phyloP scores from a whole-genome alignment of 306 rosid genomes.

The Lathyrus tuberosus region DNA sequence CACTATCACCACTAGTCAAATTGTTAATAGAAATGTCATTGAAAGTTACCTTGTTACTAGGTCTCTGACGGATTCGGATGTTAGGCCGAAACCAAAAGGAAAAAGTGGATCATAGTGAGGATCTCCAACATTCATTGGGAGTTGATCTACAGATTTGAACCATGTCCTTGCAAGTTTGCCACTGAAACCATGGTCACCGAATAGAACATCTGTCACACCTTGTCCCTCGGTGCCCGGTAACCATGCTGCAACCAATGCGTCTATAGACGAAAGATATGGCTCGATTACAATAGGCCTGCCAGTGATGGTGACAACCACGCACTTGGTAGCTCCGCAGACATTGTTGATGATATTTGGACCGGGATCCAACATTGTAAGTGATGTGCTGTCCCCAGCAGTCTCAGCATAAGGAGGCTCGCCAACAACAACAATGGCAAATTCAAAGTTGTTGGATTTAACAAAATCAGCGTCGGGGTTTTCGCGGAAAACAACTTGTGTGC shows the following conservation, averaged over 20 bases:
- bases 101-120: slow-evolving; percentile 92
- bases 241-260: slow-evolving; percentile 90
- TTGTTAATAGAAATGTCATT: too few species aligned
- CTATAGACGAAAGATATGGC: slow-evolving; percentile 68
- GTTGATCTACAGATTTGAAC: slow-evolving; percentile 86
- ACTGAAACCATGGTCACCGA: slow-evolving; percentile 79
- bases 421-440: slow-evolving; percentile 78
- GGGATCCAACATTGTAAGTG: slow-evolving; percentile 70
- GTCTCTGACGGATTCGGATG: slow-evolving; percentile 69
- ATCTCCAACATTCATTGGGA: slow-evolving; percentile 89
- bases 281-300: slow-evolving; percentile 89
- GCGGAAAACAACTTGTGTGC: slow-evolving; percentile 61
- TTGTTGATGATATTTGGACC: slow-evolving; percentile 69
- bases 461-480: slow-evolving; percentile 73
- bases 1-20: neutral
- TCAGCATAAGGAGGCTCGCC: slow-evolving; percentile 92
- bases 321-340: slow-evolving; percentile 69
- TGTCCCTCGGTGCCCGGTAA: slow-evolving; percentile 92
- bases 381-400: slow-evolving; percentile 69
- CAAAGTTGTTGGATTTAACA: slow-evolving; percentile 67
- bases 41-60: slow-evolving; percentile 59
- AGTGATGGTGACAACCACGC: slow-evolving; percentile 71
- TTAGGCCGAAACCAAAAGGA: slow-evolving; percentile 80
- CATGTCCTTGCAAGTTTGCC: slow-evolving; percentile 93
- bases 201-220: slow-evolving; percentile 86